phyloP scores from a whole-genome alignment of 1,284 basidiomycete species.

The Malassezia sympodialis region DNA sequence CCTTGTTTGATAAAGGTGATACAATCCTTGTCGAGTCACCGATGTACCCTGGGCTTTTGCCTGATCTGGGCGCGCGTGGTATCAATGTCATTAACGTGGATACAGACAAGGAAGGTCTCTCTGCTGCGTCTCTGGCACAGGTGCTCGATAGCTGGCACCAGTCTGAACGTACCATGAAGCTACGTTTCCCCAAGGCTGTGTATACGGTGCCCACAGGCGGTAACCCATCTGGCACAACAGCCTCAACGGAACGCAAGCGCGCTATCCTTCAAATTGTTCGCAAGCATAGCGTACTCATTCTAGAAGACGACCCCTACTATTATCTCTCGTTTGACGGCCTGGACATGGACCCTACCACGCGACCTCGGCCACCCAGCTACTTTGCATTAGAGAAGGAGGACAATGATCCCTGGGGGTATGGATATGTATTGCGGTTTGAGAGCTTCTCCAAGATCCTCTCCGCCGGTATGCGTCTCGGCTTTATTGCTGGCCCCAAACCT shows the following conservation, averaged over 20 bases:
- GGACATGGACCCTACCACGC: slow-evolving; percentile 31
- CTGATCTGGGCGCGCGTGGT: slow-evolving; percentile 25
- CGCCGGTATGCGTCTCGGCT: slow-evolving; percentile 57
- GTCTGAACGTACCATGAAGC: slow-evolving; percentile 52
- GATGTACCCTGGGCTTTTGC: slow-evolving; percentile 58
- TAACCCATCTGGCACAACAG: slow-evolving; percentile 44
- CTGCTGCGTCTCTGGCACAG: slow-evolving; percentile 57
- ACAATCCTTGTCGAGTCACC: slow-evolving; percentile 73
- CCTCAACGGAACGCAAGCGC: slow-evolving; percentile 58
- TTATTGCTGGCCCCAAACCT: slow-evolving; percentile 65
- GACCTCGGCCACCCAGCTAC: slow-evolving; percentile 28
- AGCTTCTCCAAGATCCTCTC: slow-evolving; percentile 59
- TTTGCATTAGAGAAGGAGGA: slow-evolving; percentile 39
- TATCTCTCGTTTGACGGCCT: slow-evolving; percentile 38
- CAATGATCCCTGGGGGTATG: slow-evolving; percentile 29
- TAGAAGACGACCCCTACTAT: slow-evolving; percentile 43
- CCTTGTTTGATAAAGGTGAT: slow-evolving; percentile 69
- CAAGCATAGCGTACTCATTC: slow-evolving; percentile 24
- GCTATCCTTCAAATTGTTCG: slow-evolving; percentile 62
- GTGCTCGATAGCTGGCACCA: slow-evolving; percentile 67
- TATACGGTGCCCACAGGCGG: slow-evolving; percentile 60
- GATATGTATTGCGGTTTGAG: slow-evolving; percentile 44
- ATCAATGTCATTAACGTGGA: slow-evolving; percentile 54
- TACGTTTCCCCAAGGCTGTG: slow-evolving; percentile 62
- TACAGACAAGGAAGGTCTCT: slow-evolving; percentile 68